A percentile compares a stretch with the other conserved stretches of the same genome.
phyloP scores from a whole-genome alignment of 2,329 filamentous ascomycete genomes.

The Scedosporium boydii region DNA sequence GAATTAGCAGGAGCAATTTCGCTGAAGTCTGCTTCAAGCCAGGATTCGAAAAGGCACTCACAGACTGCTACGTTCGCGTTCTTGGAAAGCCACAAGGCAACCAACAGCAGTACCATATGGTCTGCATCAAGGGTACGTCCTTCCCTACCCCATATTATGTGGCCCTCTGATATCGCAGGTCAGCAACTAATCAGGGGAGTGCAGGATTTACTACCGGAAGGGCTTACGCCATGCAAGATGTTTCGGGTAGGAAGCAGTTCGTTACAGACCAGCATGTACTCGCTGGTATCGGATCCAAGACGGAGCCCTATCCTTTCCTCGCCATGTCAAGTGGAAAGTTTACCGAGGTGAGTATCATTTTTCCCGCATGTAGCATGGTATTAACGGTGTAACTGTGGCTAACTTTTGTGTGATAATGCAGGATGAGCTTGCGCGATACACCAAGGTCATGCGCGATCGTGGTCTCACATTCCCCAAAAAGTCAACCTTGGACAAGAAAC shows the following conservation, averaged over 20 bases:
- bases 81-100: slow-evolving; percentile 66
- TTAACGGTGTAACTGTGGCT: neutral
- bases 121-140: slow-evolving; percentile 67
- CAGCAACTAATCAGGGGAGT: slow-evolving; percentile 13
- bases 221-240: slow-evolving; percentile 74
- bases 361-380: neutral
- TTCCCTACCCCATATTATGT: neutral
- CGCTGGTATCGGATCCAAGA: slow-evolving; percentile 71
- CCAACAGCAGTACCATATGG: slow-evolving; percentile 76
- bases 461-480: slow-evolving; percentile 66
- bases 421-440: slow-evolving; percentile 74
- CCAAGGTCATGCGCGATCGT: slow-evolving; percentile 63
- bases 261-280: slow-evolving; percentile 79
- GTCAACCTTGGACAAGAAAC: slow-evolving; percentile 58
- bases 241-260: slow-evolving; percentile 56
- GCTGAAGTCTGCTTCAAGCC: slow-evolving; percentile 89
- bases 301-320: slow-evolving; percentile 82
- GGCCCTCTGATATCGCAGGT: neutral
- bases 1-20: slow-evolving; percentile 78
- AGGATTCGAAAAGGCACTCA: slow-evolving; percentile 72
- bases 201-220: slow-evolving; percentile 68
- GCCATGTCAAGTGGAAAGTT: slow-evolving; percentile 79
- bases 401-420: slow-evolving; percentile 26
- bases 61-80: slow-evolving; percentile 77
- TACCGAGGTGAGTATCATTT: slow-evolving; percentile 54